Percentiles rank a stretch among this genome's conserved stretches.
These are phyloP conservation scores for Neolentinus lepideus DNA, from an alignment of 1,284 basidiomycete species.

Conservation along the genomic window DNA sequence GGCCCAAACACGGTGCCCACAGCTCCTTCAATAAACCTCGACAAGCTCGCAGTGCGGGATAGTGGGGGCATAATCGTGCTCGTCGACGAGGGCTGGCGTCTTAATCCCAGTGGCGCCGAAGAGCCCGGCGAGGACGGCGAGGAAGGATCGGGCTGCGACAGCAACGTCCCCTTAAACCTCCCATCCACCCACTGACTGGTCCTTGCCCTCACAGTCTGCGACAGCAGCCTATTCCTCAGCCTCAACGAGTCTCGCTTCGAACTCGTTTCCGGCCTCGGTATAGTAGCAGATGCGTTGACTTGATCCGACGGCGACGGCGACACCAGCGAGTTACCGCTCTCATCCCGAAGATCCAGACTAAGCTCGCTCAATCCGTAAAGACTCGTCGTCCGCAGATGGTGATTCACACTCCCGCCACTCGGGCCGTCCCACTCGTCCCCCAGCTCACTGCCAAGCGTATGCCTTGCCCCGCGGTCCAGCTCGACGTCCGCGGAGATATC, in stretches of 20 bases:
- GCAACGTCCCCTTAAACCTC: conserved; percentile 29
- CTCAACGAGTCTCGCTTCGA: conserved; percentile 11
- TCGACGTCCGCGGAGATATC: conserved; percentile 10
- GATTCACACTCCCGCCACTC: conserved; percentile 28
- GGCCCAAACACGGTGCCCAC: not conserved
- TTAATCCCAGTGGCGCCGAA: not conserved
- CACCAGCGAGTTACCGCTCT: not conserved
- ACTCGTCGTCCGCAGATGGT: conserved; percentile 42
- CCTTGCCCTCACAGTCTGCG: conserved; percentile 45
- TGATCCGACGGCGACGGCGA: not conserved
- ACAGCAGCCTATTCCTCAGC: conserved; percentile 35
- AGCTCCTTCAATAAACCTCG: not conserved
- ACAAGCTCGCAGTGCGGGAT: not conserved
- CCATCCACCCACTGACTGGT: conserved; percentile 49
- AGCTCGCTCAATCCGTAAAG: conserved; percentile 37
- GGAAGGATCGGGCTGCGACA: not conserved
- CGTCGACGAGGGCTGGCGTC: conserved; percentile 1
- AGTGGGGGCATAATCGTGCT: not conserved
- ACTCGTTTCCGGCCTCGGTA: conserved; percentile 6
- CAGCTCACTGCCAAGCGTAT: conserved; percentile 54
- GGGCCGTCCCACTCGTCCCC: conserved; percentile 32
- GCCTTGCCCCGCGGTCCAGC: no score
- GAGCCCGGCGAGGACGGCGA: not conserved
- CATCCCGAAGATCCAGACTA: not conserved
- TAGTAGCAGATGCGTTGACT: conserved; percentile 1